Base-by-base conservation (phyloP, 1,284 basidiomycete species). In the Chalciporus sp. region DNA sequence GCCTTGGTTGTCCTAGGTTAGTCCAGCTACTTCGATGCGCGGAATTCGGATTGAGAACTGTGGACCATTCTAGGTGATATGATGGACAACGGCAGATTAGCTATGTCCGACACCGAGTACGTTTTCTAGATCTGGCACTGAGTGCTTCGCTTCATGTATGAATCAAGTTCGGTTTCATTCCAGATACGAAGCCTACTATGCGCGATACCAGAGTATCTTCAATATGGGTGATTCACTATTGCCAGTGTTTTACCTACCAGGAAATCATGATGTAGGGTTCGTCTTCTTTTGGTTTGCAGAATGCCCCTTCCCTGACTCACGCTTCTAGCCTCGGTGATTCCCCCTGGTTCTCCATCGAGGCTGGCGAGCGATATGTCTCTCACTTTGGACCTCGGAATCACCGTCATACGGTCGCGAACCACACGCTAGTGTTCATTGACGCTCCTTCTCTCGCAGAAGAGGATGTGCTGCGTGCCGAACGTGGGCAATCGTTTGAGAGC, bases 251-350 rank as follows among this genome's bases (percentile, higher is more conserved):
- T 88, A 85, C 64, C 72, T 94, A n/a, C 88, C 91, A 1, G 93
- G 93, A 11, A 95, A 95, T 63, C 88, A 92, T 66, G 93, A 95
- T 62, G 78, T 95, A 42, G 90, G 87, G 81, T 90, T 58, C 55
- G 78, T 53, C 37, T 37, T 29, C 37, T 44, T 23, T 49, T 33
- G 48, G 16, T 33, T 31, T 40, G 10, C 11, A 43, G 16, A 26
- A 11, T 11, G 14, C 37, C 14, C 39, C 14, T 5, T 28, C 28
- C 31, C 53, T 62, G 23, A 58, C 47, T 27, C 40, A 51, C 53
- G 42, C 46, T 61, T 49, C 35, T 37, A 72, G 67, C 33, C 76
- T 92, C 57, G 88, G 86, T 14, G 71, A 77, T 16, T 72, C 78
- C 20, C 61, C 73, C 16, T 66, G 77, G 12, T 81, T 82, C 60